Evolutionary conservation across 2,329 filamentous ascomycete genomes (phyloP), one percentile per base, ranked within the genome.

Genomic region (Sphaceloma murrayae): DNA sequence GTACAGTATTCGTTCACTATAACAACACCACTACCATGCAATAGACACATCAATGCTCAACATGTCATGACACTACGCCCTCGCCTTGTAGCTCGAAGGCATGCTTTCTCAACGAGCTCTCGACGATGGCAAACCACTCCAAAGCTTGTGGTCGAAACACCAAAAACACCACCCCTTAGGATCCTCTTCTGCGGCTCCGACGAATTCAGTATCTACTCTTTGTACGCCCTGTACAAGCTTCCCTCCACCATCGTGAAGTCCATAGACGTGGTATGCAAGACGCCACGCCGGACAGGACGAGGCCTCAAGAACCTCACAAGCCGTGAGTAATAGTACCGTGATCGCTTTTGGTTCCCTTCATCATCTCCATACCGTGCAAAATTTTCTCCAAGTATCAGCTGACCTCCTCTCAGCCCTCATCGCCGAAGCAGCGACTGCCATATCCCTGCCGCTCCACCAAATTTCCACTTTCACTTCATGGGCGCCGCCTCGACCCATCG

Each of bases 121-220:
- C n/a, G n/a, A 10, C 22, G 36, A 40, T 30, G 24, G 22, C 36
- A 40, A 22, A 29, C 36, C 17, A 16, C 22, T 4, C n/a, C 22
- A 18, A 14, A 22, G 13, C 4, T 40, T 5, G 22, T 13, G 30
- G 24, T 16, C 21, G 36, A 30, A 16, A 11, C 14, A 11, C 11
- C 31, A 7, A 34, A 45, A 16, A 34, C 36, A n/a, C 22, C 29
- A 11, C 83, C 85, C 2, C 69, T 98, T 22, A 74, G 80, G 24
- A 86, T 98, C 44, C 73, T 98, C 3, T 98, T 95, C 65, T 96
- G 88, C 64, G 91, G 91, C 50, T 91, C 89, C 2, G 91, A 98
- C 62, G 72, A 79, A 2, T 94, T 96, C 63, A 95, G 89, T 66
- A 82, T 82, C 55, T 74, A 74, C 43, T 85, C 86, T 1, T 68